Conservation (phyloP, 2,329 filamentous ascomycete genomes). For the Canariomyces notabilis region DNA sequence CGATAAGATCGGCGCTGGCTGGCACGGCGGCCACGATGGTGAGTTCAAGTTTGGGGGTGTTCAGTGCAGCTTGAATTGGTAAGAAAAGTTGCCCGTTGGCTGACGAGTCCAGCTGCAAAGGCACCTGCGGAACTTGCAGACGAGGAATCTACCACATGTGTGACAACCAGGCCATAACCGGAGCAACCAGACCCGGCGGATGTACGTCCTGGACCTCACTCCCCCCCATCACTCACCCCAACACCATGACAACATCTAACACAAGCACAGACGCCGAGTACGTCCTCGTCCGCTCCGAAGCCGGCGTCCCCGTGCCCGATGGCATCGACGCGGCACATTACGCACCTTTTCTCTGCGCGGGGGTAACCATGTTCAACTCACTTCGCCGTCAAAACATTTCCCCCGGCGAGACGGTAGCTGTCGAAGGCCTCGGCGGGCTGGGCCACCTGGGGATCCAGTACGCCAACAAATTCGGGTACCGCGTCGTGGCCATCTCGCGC, state of each 20-base stretch:
- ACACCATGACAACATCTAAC: neutral
- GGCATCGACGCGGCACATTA: conserved; percentile 38
- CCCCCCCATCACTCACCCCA: neutral
- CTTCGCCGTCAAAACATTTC: conserved; percentile 34
- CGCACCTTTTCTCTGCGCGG: conserved; percentile 48
- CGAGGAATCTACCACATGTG: conserved; percentile 65
- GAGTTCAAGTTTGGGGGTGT: too few species aligned
- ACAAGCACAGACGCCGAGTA: conserved; percentile 43
- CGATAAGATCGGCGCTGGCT: conserved; percentile 62
- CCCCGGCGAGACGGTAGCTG: conserved; percentile 34
- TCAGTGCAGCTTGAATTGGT: neutral
- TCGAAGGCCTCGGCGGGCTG: conserved; percentile 59
- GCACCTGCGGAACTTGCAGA: conserved; percentile 57
- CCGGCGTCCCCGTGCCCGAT: conserved; percentile 40
- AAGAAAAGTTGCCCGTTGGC: too few species aligned
- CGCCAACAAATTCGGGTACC: conserved; percentile 58
- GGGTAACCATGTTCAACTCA: conserved; percentile 42
- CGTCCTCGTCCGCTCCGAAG: conserved; percentile 48
- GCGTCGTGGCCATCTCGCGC: conserved; percentile 51
- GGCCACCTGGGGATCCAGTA: conserved; percentile 64
- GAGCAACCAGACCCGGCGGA: conserved; percentile 60
- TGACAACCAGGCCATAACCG: conserved; percentile 57
- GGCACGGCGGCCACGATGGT: conserved; percentile 61
- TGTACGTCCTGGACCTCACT: conserved; percentile 29
- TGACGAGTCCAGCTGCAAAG: conserved; percentile 10